Evolutionary conservation across 345 rosid genomes (phyloP).

Genomic region (Linum trigynum): DNA sequence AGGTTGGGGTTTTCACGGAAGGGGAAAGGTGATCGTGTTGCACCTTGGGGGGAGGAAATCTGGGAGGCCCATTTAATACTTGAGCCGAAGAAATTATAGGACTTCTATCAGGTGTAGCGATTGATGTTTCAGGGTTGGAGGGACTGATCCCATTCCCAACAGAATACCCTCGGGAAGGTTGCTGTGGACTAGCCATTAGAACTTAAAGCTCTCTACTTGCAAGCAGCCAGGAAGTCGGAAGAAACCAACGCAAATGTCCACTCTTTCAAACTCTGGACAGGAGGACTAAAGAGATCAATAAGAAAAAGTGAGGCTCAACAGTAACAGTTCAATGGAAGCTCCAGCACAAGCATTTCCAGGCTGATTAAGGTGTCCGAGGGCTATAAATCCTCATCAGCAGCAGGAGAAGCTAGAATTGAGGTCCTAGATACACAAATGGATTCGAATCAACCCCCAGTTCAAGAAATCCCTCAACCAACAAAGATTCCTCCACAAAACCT

Average conservation of each 20-base stretch:
- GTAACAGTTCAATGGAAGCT: not conserved
- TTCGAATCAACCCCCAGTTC: slow-evolving; percentile 28
- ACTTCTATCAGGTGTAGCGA: slow-evolving; percentile 33
- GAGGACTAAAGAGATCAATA: slow-evolving; percentile 7
- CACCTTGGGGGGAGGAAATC: slow-evolving; percentile 51
- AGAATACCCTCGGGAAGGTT: slow-evolving; percentile 41
- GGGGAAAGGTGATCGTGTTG: slow-evolving; percentile 63
- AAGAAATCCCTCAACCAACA: slow-evolving; percentile 12
- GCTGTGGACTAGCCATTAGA: slow-evolving; percentile 60
- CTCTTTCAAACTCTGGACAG: slow-evolving; percentile 11
- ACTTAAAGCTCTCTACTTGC: slow-evolving; percentile 14
- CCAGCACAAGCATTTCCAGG: not conserved
- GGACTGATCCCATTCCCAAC: slow-evolving; percentile 15
- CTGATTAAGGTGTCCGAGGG: not conserved
- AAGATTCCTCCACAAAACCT: slow-evolving; percentile 4
- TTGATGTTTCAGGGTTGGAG: slow-evolving; percentile 32
- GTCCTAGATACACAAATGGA: slow-evolving; percentile 1
- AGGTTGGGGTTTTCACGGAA: slow-evolving; percentile 34
- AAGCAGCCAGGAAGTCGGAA: slow-evolving; percentile 11
- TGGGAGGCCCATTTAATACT: slow-evolving; percentile 40
- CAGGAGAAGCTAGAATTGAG: not conserved
- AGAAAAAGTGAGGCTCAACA: not conserved
- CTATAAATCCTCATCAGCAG: too few species aligned
- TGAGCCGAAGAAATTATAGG: slow-evolving; percentile 37
- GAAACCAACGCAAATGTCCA: slow-evolving; percentile 12